phyloP scores from a whole-genome alignment of 306 rosid genomes.

The Lupinus albus region DNA sequence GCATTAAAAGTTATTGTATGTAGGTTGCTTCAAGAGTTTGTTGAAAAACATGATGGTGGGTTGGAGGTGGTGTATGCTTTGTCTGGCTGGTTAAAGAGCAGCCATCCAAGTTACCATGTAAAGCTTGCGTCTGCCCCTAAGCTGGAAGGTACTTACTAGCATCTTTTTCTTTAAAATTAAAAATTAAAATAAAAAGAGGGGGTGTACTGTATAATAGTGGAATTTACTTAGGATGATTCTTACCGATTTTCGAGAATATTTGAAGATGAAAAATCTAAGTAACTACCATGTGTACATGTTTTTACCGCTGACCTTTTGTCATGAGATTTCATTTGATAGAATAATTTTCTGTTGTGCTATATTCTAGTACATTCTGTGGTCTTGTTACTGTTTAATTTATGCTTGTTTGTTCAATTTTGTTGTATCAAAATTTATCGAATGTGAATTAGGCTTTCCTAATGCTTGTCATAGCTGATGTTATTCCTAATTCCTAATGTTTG shows the following conservation, averaged over 20 bases:
- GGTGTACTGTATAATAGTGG: background rate
- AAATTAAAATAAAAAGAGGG: background rate
- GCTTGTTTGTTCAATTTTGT: conserved; percentile 20
- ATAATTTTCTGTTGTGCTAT: conserved; percentile 1
- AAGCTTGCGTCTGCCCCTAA: conserved; percentile 74
- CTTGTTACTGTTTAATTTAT: background rate
- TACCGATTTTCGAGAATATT: background rate
- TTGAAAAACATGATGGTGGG: conserved; percentile 64
- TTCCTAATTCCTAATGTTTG: background rate
- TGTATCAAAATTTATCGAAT: background rate
- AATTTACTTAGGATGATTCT: background rate
- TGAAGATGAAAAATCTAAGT: background rate
- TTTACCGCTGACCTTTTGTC: background rate
- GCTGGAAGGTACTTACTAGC: conserved; percentile 62
- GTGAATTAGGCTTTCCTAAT: background rate
- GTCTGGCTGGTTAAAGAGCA: conserved; percentile 85
- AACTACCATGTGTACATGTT: conserved; percentile 1
- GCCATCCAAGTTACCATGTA: conserved; percentile 63
- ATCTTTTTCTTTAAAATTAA: background rate
- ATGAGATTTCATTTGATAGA: background rate
- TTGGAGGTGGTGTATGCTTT: conserved; percentile 80
- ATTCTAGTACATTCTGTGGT: background rate
- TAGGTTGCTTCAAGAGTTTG: conserved; percentile 90
- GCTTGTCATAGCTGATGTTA: background rate
- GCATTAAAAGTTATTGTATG: conserved; percentile 37